Base-by-base conservation (phyloP, 139 green algal genomes). In the Eudorina sp. region DNA sequence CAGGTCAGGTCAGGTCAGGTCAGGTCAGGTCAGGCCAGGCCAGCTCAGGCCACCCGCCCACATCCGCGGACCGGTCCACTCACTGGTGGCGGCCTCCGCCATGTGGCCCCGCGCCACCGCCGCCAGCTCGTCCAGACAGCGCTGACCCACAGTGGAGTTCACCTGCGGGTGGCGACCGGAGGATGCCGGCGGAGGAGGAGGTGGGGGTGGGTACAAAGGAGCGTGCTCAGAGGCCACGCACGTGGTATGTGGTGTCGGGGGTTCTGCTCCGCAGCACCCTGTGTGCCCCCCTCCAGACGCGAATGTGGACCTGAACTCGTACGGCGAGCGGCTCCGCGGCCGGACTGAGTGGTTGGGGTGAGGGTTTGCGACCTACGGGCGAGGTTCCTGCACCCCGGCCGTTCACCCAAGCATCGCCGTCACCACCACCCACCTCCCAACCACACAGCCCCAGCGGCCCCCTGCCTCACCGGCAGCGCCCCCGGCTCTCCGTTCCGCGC, bases 41-140 rank as follows among this genome's bases (percentile, higher is more conserved):
- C n/a, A n/a, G n/a, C n/a, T n/a, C n/a, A n/a, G n/a, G n/a, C n/a
- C n/a, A n/a, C n/a, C n/a, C n/a, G n/a, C n/a, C n/a, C n/a, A n/a
- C n/a, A n/a, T n/a, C n/a, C n/a, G n/a, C n/a, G n/a, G n/a, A 34
- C 68, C 3, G 68, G 36, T 21, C 8, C 23, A 81, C 76, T 40
- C 76, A 84, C 76, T 84, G 6, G n/a, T 29, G 7, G 36, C 38
- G 31, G 70, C 83, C 41, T 78, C 51, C 1, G 31, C 53, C 41
- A 69, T 40, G 70, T 83, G 41, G 38, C 38, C 41, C 38, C 84
- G 74, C 2, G 70, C 84, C n/a, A 77, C 84, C 9, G 53, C 23
- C 0, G 48, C 69, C 19, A 89, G 70, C 70, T 83, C 84, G n/a
- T 89, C 69, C 68, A 83, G 6, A 40, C 84, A 89, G 51, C 69